A percentile compares a stretch with the other conserved stretches of the same genome.
These are phyloP conservation scores for Neoboletus subvelutipes DNA, from an alignment of 768 basidiomycete genomes.

Conservation along the genomic window DNA sequence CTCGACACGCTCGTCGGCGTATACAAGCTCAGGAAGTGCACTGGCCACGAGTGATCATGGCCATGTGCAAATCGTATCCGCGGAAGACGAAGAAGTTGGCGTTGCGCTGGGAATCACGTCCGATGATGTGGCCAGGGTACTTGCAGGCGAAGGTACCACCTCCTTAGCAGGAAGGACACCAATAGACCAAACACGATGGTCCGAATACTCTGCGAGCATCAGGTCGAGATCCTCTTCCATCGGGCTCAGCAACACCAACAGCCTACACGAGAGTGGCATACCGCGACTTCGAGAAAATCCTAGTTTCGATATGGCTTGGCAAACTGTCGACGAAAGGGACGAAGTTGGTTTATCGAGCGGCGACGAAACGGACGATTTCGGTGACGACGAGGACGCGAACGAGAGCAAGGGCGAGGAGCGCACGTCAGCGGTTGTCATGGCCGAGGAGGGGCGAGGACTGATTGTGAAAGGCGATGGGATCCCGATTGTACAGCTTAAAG, in stretches of 20 bases:
- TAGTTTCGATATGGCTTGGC: slow-evolving; percentile 79
- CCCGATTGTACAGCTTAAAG: slow-evolving; percentile 60
- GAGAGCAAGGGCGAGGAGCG: slow-evolving; percentile 63
- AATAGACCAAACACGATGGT: slow-evolving; percentile 69
- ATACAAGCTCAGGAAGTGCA: slow-evolving; percentile 69
- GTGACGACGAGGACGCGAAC: slow-evolving; percentile 47
- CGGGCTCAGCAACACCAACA: slow-evolving; percentile 45
- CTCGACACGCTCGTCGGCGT: slow-evolving; percentile 75
- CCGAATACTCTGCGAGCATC: slow-evolving; percentile 63
- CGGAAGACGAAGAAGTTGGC: slow-evolving; percentile 52
- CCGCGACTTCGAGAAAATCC: slow-evolving; percentile 59
- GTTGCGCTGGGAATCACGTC: slow-evolving; percentile 60
- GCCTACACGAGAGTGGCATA: slow-evolving; percentile 39
- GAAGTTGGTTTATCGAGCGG: slow-evolving; percentile 59
- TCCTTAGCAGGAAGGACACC: slow-evolving; percentile 51
- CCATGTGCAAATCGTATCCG: slow-evolving; percentile 64
- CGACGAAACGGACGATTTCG: slow-evolving; percentile 52
- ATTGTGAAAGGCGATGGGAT: slow-evolving; percentile 71
- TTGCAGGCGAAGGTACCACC: slow-evolving; percentile 49
- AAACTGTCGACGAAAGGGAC: slow-evolving; percentile 68
- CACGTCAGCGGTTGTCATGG: slow-evolving; percentile 74
- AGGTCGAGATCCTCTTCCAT: slow-evolving; percentile 73
- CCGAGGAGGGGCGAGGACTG: slow-evolving; percentile 81
- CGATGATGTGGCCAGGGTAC: slow-evolving; percentile 62
- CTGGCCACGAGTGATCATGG: slow-evolving; percentile 59